These are phyloP conservation scores for Stygiomarasmius scandens DNA, from an alignment of 1,284 basidiomycete genomes.

Conservation along the genomic window DNA sequence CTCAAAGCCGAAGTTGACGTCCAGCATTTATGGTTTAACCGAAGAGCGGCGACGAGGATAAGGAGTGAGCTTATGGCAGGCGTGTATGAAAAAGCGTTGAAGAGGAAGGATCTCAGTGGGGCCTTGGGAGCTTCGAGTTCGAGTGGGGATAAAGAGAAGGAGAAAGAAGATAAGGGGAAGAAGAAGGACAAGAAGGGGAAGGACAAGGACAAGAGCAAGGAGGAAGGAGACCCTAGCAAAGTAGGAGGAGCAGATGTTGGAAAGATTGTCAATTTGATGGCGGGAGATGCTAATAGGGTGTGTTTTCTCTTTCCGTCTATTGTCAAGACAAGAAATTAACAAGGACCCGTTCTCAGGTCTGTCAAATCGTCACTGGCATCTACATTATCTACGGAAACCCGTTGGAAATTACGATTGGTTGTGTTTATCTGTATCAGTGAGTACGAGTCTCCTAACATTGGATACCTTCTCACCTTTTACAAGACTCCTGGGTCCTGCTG, in stretches of 20 bases:
- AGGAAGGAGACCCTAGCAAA: constrained; percentile 56
- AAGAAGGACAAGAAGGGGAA: constrained; percentile 36
- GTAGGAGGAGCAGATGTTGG: constrained; percentile 62
- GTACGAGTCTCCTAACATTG: no score
- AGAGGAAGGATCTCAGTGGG: constrained; percentile 85
- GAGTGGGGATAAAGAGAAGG: constrained; percentile 53
- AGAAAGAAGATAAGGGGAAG: constrained; percentile 56
- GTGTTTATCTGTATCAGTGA: constrained; percentile 78
- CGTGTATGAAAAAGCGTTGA: constrained; percentile 90
- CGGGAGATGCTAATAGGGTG: constrained; percentile 63
- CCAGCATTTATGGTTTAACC: constrained; percentile 78
- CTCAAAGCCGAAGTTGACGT: constrained; percentile 73
- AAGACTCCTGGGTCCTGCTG: constrained; percentile 81
- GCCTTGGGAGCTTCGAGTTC: no score
- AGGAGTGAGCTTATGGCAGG: constrained; percentile 77
- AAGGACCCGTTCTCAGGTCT: not conserved
- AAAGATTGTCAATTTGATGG: constrained; percentile 82
- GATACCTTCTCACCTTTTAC: no score
- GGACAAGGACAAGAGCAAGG: constrained; percentile 36
- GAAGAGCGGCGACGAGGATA: constrained; percentile 71
- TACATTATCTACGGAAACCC: constrained; percentile 49
- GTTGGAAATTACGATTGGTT: constrained; percentile 80
- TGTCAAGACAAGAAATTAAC: not conserved
- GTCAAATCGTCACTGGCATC: not conserved
- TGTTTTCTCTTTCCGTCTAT: constrained; percentile 11